Conservation (phyloP, 768 basidiomycete genomes). For the Rhizopogon vesiculosus region DNA sequence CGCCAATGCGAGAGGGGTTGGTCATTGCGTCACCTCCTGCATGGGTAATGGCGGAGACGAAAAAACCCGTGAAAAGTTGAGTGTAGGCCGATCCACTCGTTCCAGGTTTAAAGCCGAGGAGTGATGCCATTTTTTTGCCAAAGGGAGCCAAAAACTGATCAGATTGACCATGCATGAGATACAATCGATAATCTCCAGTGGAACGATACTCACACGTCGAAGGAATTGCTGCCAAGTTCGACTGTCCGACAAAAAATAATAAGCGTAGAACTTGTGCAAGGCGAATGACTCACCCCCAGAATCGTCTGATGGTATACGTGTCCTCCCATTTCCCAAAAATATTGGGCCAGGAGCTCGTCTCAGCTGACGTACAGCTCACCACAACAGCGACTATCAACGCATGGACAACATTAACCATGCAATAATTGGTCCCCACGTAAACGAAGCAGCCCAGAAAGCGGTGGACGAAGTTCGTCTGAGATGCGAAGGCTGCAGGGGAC, state of each 20-base stretch:
- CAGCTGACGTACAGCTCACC: constrained; percentile 12
- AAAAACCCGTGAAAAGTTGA: constrained; percentile 32
- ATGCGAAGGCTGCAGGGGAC: neutral
- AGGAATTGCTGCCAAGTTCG: constrained; percentile 35
- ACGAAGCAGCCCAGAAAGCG: neutral
- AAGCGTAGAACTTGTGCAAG: neutral
- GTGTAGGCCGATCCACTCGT: constrained; percentile 24
- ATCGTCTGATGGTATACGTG: constrained; percentile 33
- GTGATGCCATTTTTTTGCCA: constrained; percentile 18
- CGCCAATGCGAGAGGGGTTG: neutral
- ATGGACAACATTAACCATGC: neutral
- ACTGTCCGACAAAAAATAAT: constrained; percentile 8
- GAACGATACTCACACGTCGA: constrained; percentile 25
- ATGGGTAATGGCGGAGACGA: constrained; percentile 30
- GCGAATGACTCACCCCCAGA: constrained; percentile 34
- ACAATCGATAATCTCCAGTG: neutral
- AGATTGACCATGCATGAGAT: neutral
- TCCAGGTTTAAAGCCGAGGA: constrained; percentile 21
- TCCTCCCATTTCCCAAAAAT: constrained; percentile 29
- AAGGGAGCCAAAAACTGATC: constrained; percentile 22
- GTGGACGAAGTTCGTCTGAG: neutral
- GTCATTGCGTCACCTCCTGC: constrained; percentile 28
- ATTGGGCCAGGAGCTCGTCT: constrained; percentile 35
- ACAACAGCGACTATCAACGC: neutral
- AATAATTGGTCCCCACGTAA: neutral